phyloP scores from a whole-genome alignment of 2,329 filamentous ascomycete genomes.

The Passalora sequoiae region DNA sequence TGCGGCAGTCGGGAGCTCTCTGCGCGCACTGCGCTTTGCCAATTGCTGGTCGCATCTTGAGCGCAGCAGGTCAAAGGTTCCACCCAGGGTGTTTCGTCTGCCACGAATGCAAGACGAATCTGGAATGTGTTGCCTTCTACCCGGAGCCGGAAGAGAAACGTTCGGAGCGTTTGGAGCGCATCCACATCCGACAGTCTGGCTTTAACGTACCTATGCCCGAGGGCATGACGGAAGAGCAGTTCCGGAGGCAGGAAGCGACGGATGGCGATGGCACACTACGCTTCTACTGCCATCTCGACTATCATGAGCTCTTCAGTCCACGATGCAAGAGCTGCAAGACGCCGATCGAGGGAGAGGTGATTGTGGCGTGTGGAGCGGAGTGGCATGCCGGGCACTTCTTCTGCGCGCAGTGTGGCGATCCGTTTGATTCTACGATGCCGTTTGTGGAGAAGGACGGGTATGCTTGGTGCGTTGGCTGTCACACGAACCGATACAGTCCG shows the following conservation, averaged over 20 bases:
- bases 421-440: slow-evolving; percentile 59
- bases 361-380: slow-evolving; percentile 87
- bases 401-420: slow-evolving; percentile 94
- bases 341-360: slow-evolving; percentile 90
- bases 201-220: slow-evolving; percentile 52
- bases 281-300: slow-evolving; percentile 98
- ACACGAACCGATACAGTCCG: slow-evolving; percentile 82
- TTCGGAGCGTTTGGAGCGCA: slow-evolving; percentile 66
- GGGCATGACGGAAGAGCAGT: slow-evolving; percentile 54
- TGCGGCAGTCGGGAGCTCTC: slow-evolving; percentile 57
- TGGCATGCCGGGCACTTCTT: slow-evolving; percentile 99
- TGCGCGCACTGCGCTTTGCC: slow-evolving; percentile 80
- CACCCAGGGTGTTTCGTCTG: slow-evolving; percentile 92
- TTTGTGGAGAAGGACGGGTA: slow-evolving; percentile 98
- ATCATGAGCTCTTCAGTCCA: slow-evolving; percentile 89
- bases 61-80: slow-evolving; percentile 74
- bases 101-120: slow-evolving; percentile 75
- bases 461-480: slow-evolving; percentile 91
- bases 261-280: slow-evolving; percentile 69
- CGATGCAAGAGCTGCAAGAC: slow-evolving; percentile 95
- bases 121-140: slow-evolving; percentile 95
- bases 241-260: slow-evolving; percentile 28
- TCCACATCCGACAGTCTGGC: slow-evolving; percentile 55
- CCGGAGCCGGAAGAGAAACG: slow-evolving; percentile 76
- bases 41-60: slow-evolving; percentile 87